Evolutionary conservation across 371 early-diverging fungal species (phyloP).

Genomic region (Nematocida minor): DNA sequence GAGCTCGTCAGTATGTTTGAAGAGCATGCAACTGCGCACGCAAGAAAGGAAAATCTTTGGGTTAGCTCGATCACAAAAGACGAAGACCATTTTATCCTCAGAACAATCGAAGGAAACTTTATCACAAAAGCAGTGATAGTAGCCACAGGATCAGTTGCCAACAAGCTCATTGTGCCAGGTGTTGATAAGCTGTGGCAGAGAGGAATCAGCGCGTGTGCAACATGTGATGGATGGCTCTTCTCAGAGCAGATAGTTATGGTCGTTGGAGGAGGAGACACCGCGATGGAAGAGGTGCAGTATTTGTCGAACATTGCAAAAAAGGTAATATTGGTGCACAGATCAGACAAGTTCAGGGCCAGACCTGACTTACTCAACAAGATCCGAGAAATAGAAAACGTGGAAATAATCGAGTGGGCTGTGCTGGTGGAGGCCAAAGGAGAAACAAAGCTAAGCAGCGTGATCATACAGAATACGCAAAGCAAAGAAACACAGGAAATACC

Average conservation of each 20-base stretch:
- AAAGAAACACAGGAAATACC: constrained; percentile 66
- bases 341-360: constrained; percentile 85
- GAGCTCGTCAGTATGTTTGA: constrained; percentile 67
- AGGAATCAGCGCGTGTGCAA: constrained; percentile 96
- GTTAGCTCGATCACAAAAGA: constrained; percentile 52
- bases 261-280: constrained; percentile 96
- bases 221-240: constrained; percentile 92
- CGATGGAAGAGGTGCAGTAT: constrained; percentile 91
- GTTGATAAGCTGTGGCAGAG: constrained; percentile 80
- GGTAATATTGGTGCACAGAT: constrained; percentile 84
- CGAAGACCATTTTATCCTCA: constrained; percentile 48
- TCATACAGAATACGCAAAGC: constrained; percentile 63
- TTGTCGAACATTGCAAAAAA: constrained; percentile 77
- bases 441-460: constrained; percentile 61
- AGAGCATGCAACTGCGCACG: constrained; percentile 81
- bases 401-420: constrained; percentile 78
- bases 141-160: constrained; percentile 95
- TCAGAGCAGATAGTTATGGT: constrained; percentile 78
- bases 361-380: constrained; percentile 85
- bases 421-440: constrained; percentile 71
- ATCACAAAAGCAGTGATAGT: constrained; percentile 76
- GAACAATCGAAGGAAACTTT: constrained; percentile 63
- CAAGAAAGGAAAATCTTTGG: constrained; percentile 68
- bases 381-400: constrained; percentile 74
- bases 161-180: constrained; percentile 69